A percentile compares a stretch with the other conserved stretches of the same genome.
These are phyloP conservation scores for Boletus subcaerulescens DNA, from an alignment of 768 basidiomycete species.

Conservation along the genomic window DNA sequence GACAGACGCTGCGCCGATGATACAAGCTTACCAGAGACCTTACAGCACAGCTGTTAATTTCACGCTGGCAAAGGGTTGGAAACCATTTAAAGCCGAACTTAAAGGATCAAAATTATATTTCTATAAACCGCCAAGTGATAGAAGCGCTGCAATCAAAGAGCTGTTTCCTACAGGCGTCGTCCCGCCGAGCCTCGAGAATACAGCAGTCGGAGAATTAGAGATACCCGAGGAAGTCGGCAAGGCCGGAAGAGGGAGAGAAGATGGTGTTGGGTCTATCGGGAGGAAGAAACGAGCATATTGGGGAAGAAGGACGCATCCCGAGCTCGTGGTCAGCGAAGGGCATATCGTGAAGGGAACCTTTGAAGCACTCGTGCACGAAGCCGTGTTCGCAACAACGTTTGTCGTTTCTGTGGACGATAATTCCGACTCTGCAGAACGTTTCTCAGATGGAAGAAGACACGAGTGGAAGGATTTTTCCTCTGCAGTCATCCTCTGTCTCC, in stretches of 20 bases:
- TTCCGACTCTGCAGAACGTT: slow-evolving; percentile 16
- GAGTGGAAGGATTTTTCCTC: slow-evolving; percentile 65
- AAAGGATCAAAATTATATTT: slow-evolving; percentile 85
- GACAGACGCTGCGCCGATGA: slow-evolving; percentile 46
- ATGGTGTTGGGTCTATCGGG: slow-evolving; percentile 24
- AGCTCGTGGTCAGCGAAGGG: slow-evolving; percentile 45
- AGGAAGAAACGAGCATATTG: slow-evolving; percentile 71
- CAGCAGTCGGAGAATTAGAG: slow-evolving; percentile 29
- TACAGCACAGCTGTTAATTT: slow-evolving; percentile 34
- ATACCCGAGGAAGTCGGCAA: slow-evolving; percentile 25
- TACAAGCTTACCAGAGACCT: slow-evolving; percentile 27
- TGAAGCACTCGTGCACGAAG: slow-evolving; percentile 80
- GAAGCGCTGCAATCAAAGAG: slow-evolving; percentile 60
- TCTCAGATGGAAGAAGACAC: slow-evolving; percentile 22
- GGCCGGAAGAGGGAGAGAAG: slow-evolving; percentile 35
- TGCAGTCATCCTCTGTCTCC: slow-evolving; percentile 58
- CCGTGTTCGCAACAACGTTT: slow-evolving; percentile 76
- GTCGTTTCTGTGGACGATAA: slow-evolving; percentile 20
- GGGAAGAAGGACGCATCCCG: slow-evolving; percentile 74
- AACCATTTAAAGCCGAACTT: slow-evolving; percentile 79
- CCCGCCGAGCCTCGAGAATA: slow-evolving; percentile 51
- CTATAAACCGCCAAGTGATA: slow-evolving; percentile 79
- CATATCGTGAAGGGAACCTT: slow-evolving; percentile 63
- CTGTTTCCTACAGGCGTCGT: slow-evolving; percentile 70
- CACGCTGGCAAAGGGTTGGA: slow-evolving; percentile 71